Evolutionary conservation across 2,329 filamentous ascomycete genomes (phyloP).

Genomic region (Nothophoma quercina): DNA sequence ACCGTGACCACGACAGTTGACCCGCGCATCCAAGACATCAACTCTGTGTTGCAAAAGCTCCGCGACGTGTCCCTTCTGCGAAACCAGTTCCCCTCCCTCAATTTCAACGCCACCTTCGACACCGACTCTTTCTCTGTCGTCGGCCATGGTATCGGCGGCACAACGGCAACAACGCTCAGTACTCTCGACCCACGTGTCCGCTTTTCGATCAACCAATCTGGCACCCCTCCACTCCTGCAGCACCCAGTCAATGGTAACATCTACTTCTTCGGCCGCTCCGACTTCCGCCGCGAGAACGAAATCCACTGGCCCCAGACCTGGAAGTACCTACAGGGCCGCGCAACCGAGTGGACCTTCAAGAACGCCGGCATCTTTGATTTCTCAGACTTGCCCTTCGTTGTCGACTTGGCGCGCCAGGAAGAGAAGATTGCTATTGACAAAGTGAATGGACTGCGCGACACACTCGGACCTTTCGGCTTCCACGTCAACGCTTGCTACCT

Average conservation of each 20-base stretch:
- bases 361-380: constrained; percentile 32
- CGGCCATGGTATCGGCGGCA: constrained; percentile 42
- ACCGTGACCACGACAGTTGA: constrained; percentile 22
- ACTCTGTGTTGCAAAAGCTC: constrained; percentile 27
- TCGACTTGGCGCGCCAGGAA: constrained; percentile 21
- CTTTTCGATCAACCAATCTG: constrained; percentile 36
- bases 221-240: constrained; percentile 24
- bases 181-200: constrained; percentile 14
- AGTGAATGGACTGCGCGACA: constrained; percentile 9
- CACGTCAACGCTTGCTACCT: constrained; percentile 26
- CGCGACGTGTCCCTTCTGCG: neutral
- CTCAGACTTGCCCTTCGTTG: constrained; percentile 31
- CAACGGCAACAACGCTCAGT: constrained; percentile 29
- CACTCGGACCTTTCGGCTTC: constrained; percentile 12
- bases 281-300: constrained; percentile 95
- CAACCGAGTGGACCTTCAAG: constrained; percentile 34
- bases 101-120: constrained; percentile 19
- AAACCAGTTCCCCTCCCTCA: constrained; percentile 19
- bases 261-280: constrained; percentile 58
- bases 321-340: constrained; percentile 24
- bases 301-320: constrained; percentile 80
- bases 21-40: constrained; percentile 28
- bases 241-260: constrained; percentile 15
- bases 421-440: constrained; percentile 8
- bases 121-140: constrained; percentile 23